Evolutionary conservation across 2,329 filamentous ascomycete species (phyloP).

Genomic region (Aureobasidium sp.): DNA sequence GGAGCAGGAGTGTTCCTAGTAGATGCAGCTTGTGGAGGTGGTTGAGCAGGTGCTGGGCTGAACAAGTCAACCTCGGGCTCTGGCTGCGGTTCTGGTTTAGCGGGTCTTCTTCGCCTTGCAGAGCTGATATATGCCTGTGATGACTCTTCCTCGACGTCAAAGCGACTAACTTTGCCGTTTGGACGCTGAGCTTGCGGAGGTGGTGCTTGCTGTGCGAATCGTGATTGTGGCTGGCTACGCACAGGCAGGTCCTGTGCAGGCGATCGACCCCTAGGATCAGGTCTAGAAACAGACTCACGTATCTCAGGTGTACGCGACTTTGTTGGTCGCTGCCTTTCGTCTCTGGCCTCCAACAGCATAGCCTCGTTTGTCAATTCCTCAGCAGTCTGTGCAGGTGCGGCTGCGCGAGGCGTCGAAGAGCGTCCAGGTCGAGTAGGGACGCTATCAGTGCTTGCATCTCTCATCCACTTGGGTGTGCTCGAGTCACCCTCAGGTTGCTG

Average conservation of each 20-base stretch:
- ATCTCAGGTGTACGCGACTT: conserved; percentile 21
- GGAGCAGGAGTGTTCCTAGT: conserved; percentile 8
- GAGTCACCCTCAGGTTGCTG: conserved; percentile 63
- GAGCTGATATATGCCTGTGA: conserved; percentile 82
- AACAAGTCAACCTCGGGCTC: conserved; percentile 29
- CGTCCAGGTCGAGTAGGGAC: background rate
- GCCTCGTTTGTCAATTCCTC: conserved; percentile 47
- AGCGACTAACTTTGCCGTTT: conserved; percentile 56
- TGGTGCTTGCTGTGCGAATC: conserved; percentile 28
- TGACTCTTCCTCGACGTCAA: conserved; percentile 69
- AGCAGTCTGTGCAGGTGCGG: conserved; percentile 19
- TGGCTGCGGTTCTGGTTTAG: conserved; percentile 26
- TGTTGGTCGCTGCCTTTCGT: conserved; percentile 45
- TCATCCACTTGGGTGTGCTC: conserved; percentile 92
- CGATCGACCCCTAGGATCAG: conserved; percentile 17
- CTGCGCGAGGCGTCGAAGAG: conserved; percentile 3
- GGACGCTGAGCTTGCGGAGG: conserved; percentile 30
- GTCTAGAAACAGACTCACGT: background rate
- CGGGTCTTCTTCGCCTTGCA: conserved; percentile 65
- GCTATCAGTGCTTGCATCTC: conserved; percentile 44
- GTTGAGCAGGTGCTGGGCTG: conserved; percentile 18
- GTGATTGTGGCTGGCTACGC: conserved; percentile 32
- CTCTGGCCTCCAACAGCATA: conserved; percentile 62
- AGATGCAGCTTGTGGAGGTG: background rate
- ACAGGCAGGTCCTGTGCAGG: conserved; percentile 28